Evolutionary conservation across 306 rosid species (phyloP).

Genomic region (Macrotyloma uniflorum): DNA sequence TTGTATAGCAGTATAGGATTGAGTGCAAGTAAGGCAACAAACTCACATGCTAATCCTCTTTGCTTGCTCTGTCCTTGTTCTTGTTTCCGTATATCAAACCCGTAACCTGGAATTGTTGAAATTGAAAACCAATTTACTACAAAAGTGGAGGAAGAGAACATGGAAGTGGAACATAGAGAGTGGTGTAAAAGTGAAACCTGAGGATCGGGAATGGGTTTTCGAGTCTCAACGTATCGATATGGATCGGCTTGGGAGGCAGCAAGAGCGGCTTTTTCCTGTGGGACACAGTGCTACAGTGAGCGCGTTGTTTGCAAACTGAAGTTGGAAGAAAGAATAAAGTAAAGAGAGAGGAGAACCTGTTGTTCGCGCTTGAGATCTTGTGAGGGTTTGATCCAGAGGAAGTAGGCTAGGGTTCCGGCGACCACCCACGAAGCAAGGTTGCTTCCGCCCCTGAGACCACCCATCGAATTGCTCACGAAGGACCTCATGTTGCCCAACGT

Average conservation of each 20-base stretch:
- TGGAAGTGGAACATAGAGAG: background rate
- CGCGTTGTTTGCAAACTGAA: too few species aligned
- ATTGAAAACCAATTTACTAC: background rate
- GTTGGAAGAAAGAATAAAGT: background rate
- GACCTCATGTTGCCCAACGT: conserved; percentile 74
- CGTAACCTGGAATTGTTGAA: conserved; percentile 53
- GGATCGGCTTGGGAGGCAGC: conserved; percentile 70
- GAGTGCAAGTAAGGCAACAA: background rate
- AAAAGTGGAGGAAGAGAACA: background rate
- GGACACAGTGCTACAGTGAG: background rate
- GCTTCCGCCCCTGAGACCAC: conserved; percentile 81
- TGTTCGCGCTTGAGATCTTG: conserved; percentile 86
- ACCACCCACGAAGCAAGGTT: conserved; percentile 91
- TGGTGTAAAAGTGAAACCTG: conserved; percentile 48
- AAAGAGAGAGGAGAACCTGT: conserved; percentile 35
- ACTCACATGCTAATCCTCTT: conserved; percentile 45
- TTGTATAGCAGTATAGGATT: background rate
- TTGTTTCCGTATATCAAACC: conserved; percentile 85
- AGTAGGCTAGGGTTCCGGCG: conserved; percentile 94
- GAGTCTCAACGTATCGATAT: conserved; percentile 69
- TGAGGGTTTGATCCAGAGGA: conserved; percentile 92
- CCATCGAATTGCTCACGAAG: conserved; percentile 73
- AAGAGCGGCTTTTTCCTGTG: conserved; percentile 69
- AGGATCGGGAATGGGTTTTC: conserved; percentile 88
- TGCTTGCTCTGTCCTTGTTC: conserved; percentile 39